These are phyloP conservation scores for Psilocybe tampanensis DNA, from an alignment of 768 basidiomycete species.

Conservation along the genomic window DNA sequence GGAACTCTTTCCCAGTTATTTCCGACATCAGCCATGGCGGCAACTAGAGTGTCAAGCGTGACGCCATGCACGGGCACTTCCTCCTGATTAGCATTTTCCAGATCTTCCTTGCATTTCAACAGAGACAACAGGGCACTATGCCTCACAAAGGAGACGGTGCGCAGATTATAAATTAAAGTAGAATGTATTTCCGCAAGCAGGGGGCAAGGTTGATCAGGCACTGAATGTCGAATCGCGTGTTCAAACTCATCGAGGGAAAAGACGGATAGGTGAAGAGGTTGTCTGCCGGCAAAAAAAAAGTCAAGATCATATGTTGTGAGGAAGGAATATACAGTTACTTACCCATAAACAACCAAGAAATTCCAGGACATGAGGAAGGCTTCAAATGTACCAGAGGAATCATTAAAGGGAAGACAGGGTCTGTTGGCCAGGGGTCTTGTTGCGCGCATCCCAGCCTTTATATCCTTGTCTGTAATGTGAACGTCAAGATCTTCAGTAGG, in stretches of 20 bases:
- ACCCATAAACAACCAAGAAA: constrained; percentile 95
- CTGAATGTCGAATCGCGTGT: constrained; percentile 78
- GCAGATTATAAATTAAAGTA: constrained; percentile 83
- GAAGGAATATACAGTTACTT: constrained; percentile 27
- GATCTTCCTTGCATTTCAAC: constrained; percentile 44
- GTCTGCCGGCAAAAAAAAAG: constrained; percentile 50
- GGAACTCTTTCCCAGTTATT: constrained; percentile 86
- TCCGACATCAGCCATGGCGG: constrained; percentile 78
- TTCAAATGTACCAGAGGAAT: constrained; percentile 70
- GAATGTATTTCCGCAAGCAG: constrained; percentile 90
- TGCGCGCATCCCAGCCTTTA: constrained; percentile 72
- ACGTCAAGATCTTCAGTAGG: constrained; percentile 93
- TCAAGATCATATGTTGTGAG: constrained; percentile 13
- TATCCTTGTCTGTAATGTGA: constrained; percentile 77
- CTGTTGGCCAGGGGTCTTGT: constrained; percentile 69
- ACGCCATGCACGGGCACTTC: constrained; percentile 55
- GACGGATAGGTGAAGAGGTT: constrained; percentile 83
- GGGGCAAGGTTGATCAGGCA: constrained; percentile 66
- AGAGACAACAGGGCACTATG: constrained; percentile 77
- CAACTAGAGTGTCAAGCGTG: constrained; percentile 61
- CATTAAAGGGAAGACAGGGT: constrained; percentile 67
- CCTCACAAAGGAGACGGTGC: constrained; percentile 78
- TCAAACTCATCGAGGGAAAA: constrained; percentile 96
- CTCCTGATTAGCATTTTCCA: constrained; percentile 41
- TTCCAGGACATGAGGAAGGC: constrained; percentile 91